A percentile compares a stretch with the other conserved stretches of the same genome.
phyloP scores from a whole-genome alignment of 345 rosid genomes.

The Arabidopsis suecica region DNA sequence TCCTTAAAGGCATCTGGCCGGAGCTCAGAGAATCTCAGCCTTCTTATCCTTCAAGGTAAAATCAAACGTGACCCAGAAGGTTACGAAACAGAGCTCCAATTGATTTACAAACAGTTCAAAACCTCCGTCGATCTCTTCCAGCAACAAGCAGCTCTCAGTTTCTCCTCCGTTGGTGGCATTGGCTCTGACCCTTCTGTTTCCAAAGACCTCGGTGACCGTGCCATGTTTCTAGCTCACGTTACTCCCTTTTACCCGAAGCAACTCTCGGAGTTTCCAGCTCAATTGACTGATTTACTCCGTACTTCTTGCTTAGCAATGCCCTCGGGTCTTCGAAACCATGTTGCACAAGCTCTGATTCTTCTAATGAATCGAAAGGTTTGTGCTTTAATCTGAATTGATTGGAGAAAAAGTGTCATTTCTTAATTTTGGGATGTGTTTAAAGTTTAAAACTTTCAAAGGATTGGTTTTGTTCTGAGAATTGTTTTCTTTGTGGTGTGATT shows the following conservation, averaged over 20 bases:
- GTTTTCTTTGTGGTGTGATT: slow-evolving; percentile 26
- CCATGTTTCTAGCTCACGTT: slow-evolving; percentile 82
- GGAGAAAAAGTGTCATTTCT: not conserved
- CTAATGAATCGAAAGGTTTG: slow-evolving; percentile 72
- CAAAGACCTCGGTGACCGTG: slow-evolving; percentile 80
- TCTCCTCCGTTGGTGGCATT: slow-evolving; percentile 68
- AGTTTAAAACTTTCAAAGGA: not conserved
- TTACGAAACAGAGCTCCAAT: slow-evolving; percentile 70
- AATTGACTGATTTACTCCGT: slow-evolving; percentile 74
- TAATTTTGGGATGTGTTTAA: not conserved
- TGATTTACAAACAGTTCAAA: slow-evolving; percentile 77
- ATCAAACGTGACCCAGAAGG: slow-evolving; percentile 93
- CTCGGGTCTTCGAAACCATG: slow-evolving; percentile 76
- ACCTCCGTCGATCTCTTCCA: slow-evolving; percentile 79
- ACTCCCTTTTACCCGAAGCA: slow-evolving; percentile 78
- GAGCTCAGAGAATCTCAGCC: slow-evolving; percentile 76
- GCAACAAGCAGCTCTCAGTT: slow-evolving; percentile 78
- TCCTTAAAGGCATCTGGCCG: slow-evolving; percentile 76
- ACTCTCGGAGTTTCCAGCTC: slow-evolving; percentile 64
- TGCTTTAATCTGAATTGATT: not conserved
- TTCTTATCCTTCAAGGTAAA: slow-evolving; percentile 72
- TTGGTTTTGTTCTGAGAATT: slow-evolving; percentile 18
- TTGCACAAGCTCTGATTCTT: slow-evolving; percentile 77
- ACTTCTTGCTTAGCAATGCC: slow-evolving; percentile 68
- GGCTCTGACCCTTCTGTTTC: slow-evolving; percentile 68